Percentiles rank a stretch among this genome's conserved stretches.
Evolutionary conservation across 2,329 filamentous ascomycete species (phyloP).

Genomic region (Colletotrichum gigasporum): DNA sequence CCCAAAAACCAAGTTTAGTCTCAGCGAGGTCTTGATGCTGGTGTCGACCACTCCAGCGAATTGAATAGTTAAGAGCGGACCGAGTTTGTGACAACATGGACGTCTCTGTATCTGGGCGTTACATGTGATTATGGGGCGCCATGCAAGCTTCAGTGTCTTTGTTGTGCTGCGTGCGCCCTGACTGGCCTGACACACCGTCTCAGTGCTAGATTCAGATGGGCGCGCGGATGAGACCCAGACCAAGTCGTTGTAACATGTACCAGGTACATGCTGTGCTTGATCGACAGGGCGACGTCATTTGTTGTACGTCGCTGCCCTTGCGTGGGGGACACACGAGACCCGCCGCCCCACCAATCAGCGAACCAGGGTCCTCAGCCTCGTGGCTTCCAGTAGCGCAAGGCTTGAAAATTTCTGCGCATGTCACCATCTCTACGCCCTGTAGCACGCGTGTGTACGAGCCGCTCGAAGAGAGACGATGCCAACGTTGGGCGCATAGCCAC

Average conservation of each 20-base stretch:
- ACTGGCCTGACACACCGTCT: slow-evolving; percentile 19
- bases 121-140: not conserved
- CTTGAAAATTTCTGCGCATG: slow-evolving; percentile 7
- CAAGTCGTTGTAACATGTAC: not conserved
- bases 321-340: not conserved
- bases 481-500: not conserved
- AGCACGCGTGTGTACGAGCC: no score
- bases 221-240: not conserved
- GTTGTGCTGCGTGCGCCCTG: not conserved
- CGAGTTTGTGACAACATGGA: not conserved
- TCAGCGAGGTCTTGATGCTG: slow-evolving; percentile 29
- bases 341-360: slow-evolving; percentile 22
- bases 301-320: not conserved
- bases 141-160: not conserved
- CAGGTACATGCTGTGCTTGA: not conserved
- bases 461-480: not conserved
- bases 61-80: slow-evolving; percentile 29
- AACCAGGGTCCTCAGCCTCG: slow-evolving; percentile 26
- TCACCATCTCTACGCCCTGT: not conserved
- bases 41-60: slow-evolving; percentile 29
- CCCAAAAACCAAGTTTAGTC: slow-evolving; percentile 22
- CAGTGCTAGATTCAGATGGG: slow-evolving; percentile 7
- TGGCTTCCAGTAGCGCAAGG: slow-evolving; percentile 3
- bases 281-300: slow-evolving; percentile 22
- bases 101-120: not conserved